Percentiles rank a stretch among this genome's conserved stretches.
phyloP scores from a whole-genome alignment of 441 rosid genomes.

The Mallotus japonicus region DNA sequence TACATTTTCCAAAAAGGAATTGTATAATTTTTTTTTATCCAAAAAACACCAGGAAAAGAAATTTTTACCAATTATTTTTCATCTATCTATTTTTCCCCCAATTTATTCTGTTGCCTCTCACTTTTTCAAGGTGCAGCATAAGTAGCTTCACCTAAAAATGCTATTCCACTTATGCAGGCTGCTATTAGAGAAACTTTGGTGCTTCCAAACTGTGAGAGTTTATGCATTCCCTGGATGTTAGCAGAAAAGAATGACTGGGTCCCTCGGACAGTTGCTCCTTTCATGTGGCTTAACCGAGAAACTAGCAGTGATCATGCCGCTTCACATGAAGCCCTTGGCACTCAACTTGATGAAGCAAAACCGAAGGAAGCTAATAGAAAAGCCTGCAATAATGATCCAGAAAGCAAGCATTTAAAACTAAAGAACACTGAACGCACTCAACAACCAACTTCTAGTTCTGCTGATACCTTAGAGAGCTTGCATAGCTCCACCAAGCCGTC shows the following conservation, averaged over 20 bases:
- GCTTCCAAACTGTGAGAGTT: slow-evolving; percentile 81
- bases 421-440: slow-evolving; percentile 30
- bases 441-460: slow-evolving; percentile 26
- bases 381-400: slow-evolving; percentile 31
- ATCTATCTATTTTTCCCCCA: too few relatives aligned
- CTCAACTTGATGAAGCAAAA: slow-evolving; percentile 47
- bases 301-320: slow-evolving; percentile 32
- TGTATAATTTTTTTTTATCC: too few relatives aligned
- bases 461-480: slow-evolving; percentile 19
- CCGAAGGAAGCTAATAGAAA: slow-evolving; percentile 30
- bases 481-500: slow-evolving; percentile 31
- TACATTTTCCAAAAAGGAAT: too few relatives aligned
- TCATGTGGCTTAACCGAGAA: slow-evolving; percentile 82
- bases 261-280: slow-evolving; percentile 72
- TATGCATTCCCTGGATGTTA: slow-evolving; percentile 78
- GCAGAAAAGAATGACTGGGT: slow-evolving; percentile 95
- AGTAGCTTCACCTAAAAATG: slow-evolving; percentile 17
- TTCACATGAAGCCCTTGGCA: slow-evolving; percentile 26
- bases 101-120: too few relatives aligned
- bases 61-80: too few relatives aligned
- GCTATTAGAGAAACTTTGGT: slow-evolving; percentile 75
- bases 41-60: too few relatives aligned
- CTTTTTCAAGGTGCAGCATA: neutral
- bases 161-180: slow-evolving; percentile 40
- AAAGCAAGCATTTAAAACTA: slow-evolving; percentile 32